Evolutionary conservation across 2,329 filamentous ascomycete genomes (phyloP), one percentile per base, ranked within the genome.

Genomic region (Pyrenochaeta sp.): DNA sequence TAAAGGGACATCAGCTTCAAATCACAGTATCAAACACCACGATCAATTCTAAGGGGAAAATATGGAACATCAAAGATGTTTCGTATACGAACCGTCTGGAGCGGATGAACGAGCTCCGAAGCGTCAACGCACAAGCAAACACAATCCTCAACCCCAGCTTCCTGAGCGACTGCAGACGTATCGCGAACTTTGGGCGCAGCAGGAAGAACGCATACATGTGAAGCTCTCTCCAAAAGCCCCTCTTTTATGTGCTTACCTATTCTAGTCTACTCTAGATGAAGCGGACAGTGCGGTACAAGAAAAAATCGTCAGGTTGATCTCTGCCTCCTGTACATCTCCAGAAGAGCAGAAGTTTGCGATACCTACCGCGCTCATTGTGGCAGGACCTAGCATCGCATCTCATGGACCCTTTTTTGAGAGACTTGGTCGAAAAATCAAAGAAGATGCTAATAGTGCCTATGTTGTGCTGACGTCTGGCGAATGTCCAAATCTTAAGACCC

Each of bases 361-460:
- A 33, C 87, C 89, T 0, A 84, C 88, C 7, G 89, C 85, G 2
- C 88, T 94, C 61, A 86, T 94, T 62, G 84, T 91, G 53, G 90
- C 90, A 7, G 91, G 91, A 0, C 89, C 91, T 7, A 92, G 91
- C 60, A 89, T 92, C 63, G 87, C 90, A 31, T 89, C 89, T 1
- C 89, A 92, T 71, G 85, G 87, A 36, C 79, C 90, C 11, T 81
- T 93, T n/a, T 92, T 92, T 63, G 81, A 86, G 52, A 89, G 91
- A 71, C 77, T 93, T 10, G 83, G 85, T 11, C 58, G 68, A 50
- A 69, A 67, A 27, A 76, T 79, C 51, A 68, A 51, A 76, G 77
- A 65, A 60, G 72, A 56, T 73, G 81, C 44, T 72, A 48, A 69
- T 15, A 85, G 85, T 43, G 81, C 81, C 44, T 87, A 91, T 60